These are phyloP conservation scores for Phellopilus nigrolimitatus DNA, from an alignment of 1,284 basidiomycete genomes.

Conservation along the genomic window DNA sequence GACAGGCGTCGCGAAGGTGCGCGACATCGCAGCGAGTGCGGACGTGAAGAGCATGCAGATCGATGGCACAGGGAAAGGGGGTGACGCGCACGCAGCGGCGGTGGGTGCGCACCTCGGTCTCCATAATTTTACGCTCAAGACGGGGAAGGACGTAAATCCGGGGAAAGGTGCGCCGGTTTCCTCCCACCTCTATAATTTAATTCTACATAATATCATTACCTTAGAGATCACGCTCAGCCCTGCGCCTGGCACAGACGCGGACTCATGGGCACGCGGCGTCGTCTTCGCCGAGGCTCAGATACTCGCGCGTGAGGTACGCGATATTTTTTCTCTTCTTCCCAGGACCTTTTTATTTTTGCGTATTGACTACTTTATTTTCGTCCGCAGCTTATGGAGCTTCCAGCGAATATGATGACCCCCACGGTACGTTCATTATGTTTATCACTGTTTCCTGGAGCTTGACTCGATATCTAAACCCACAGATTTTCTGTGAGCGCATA, in stretches of 20 bases:
- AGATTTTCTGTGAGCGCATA: conserved; percentile 71
- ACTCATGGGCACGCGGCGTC: conserved; percentile 68
- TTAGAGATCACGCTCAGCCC: conserved; percentile 37
- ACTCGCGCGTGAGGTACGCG: conserved; percentile 67
- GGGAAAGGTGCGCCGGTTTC: conserved; percentile 31
- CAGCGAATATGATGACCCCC: conserved; percentile 80
- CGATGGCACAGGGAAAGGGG: not conserved
- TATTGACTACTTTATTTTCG: not conserved
- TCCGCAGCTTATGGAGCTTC: conserved; percentile 71
- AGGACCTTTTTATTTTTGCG: not conserved
- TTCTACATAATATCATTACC: not conserved
- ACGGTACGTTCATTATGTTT: conserved; percentile 46
- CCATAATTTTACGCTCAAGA: conserved; percentile 77
- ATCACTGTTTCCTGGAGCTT: too few species aligned
- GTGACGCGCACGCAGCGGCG: conserved; percentile 72
- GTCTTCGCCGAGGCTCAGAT: conserved; percentile 81
- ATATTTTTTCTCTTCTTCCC: conserved; percentile 1
- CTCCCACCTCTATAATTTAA: conserved; percentile 44
- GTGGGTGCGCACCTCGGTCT: conserved; percentile 71
- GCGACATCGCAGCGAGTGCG: conserved; percentile 48
- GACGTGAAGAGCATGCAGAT: conserved; percentile 13
- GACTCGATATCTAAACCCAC: too few species aligned
- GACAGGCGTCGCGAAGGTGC: conserved; percentile 60
- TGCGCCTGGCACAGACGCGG: conserved; percentile 42
- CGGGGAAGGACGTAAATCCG: conserved; percentile 33